Percentiles rank a stretch among this genome's conserved stretches.
phyloP scores from a whole-genome alignment of 805 yeast species.

The Saturnispora mendoncae region DNA sequence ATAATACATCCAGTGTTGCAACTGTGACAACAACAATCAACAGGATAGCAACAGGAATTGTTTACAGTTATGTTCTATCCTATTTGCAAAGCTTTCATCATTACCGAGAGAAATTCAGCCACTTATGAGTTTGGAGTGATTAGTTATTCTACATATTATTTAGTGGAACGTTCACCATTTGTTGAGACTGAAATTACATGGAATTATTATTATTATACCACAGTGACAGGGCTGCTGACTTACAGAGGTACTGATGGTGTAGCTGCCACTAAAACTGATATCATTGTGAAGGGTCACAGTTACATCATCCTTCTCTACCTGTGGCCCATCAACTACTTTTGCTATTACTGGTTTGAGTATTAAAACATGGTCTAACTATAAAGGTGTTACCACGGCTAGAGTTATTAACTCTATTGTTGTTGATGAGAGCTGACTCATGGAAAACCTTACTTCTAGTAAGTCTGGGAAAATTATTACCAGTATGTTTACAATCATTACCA shows the following conservation, averaged over 20 bases:
- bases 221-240: constrained; percentile 4
- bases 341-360: constrained; percentile 6
- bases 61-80: constrained; percentile 9
- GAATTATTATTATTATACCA: neutral
- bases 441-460: neutral
- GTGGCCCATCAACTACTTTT: constrained; percentile 2
- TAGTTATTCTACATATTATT: constrained; percentile 1
- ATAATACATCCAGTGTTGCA: neutral
- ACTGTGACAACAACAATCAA: neutral
- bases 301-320: constrained; percentile 4
- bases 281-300: constrained; percentile 1
- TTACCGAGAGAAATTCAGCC: constrained; percentile 8
- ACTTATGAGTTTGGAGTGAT: constrained; percentile 6
- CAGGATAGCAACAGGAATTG: neutral
- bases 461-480: neutral
- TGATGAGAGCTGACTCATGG: neutral
- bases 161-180: constrained; percentile 6
- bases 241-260: constrained; percentile 2
- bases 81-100: constrained; percentile 5
- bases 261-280: constrained; percentile 3
- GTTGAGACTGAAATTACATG: neutral
- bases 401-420: neutral
- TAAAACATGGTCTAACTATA: neutral
- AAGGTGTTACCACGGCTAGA: neutral
- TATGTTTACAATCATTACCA: neutral